Base-by-base conservation (phyloP, 371 early-diverging fungal species). In the Entomophthora muscae region DNA sequence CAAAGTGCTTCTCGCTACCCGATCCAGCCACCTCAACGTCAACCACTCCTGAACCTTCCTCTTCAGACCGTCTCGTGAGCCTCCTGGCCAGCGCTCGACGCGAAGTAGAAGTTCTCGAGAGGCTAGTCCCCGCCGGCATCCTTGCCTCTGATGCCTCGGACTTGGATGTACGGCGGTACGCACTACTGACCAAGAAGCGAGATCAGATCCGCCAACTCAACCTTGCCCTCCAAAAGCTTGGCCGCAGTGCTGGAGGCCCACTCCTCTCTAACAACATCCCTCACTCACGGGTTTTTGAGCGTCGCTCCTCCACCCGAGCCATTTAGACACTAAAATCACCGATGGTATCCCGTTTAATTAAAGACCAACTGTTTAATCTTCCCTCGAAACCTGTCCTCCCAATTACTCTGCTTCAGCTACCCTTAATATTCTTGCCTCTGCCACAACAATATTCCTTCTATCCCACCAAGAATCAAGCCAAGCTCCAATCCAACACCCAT, bases 201-300 rank as follows among this genome's bases (percentile, higher is more conserved):
- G 26, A 3, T 7, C 58, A 57, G 29, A 26, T 57, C 31, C 13
- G 58, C 26, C 58, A 57, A 26, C 26, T 57, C 29, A 57, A 26
- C 29, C 31, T 57, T 28, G 58, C 58, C 10, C 58, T 57, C 26
- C 58, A 57, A 31, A 57, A 57, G 29, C 31, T 57, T 17, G 58
- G 31, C 31, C 17, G 31, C 58, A 30, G 10, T 21, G 27, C 55
- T 12, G 42, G 42, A 5, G 5, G 10, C 10, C 42, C 42, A 5
- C 42, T 42, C 42, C 10, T 5, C 42, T 10, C 10, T 17, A 17
- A 17, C 10, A 17, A 10, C 42, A 5, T 42, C 10, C 42, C 42
- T 17, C 42, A 42, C 42, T 17, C 42, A 5, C 17, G 42, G 17
- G 42, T 17, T 17, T 5, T 10, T 42, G 42, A 10, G 10, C 17